Evolutionary conservation across 352 stramenopile species (phyloP).

Genomic region (Halophytophthora polymorphica): DNA sequence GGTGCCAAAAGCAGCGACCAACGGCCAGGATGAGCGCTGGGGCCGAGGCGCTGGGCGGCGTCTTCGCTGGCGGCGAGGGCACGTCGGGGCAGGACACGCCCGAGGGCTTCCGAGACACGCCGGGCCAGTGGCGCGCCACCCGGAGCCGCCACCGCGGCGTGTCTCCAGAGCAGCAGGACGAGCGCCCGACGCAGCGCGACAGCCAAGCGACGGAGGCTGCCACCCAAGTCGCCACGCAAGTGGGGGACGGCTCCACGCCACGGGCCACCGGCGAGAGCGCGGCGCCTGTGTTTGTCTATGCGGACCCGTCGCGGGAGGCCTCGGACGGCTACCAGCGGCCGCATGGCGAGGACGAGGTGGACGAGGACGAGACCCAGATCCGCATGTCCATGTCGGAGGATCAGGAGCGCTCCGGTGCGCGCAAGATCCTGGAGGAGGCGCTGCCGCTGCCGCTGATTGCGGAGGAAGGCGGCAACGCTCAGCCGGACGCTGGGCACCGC

Average conservation of each 20-base stretch:
- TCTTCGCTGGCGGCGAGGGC: slow-evolving; percentile 29
- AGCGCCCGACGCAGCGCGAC: slow-evolving; percentile 50
- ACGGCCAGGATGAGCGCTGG: neutral
- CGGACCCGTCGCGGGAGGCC: slow-evolving; percentile 16
- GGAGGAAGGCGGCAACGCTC: neutral
- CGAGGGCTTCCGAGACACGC: slow-evolving; percentile 59
- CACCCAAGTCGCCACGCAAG: slow-evolving; percentile 23
- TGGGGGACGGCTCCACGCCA: slow-evolving; percentile 2
- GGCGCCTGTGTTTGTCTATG: slow-evolving; percentile 49
- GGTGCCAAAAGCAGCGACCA: too few species aligned
- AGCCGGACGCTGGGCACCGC: neutral
- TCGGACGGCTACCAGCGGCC: slow-evolving; percentile 3
- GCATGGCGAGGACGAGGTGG: slow-evolving; percentile 29
- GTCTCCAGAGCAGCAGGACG: slow-evolving; percentile 19
- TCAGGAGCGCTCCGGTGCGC: slow-evolving; percentile 28
- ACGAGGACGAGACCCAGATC: slow-evolving; percentile 85
- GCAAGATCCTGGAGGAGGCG: slow-evolving; percentile 50
- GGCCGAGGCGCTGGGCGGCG: slow-evolving; percentile 1
- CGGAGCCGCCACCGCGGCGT: slow-evolving; percentile 38
- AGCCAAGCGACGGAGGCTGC: slow-evolving; percentile 28
- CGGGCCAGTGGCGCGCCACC: slow-evolving; percentile 23
- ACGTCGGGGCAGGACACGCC: slow-evolving; percentile 52
- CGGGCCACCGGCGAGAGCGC: slow-evolving; percentile 1
- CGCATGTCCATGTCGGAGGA: slow-evolving; percentile 71
- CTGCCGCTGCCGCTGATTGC: slow-evolving; percentile 21